phyloP scores from a whole-genome alignment of 139 green algal genomes.

The Tetradesmus lagerheimii region DNA sequence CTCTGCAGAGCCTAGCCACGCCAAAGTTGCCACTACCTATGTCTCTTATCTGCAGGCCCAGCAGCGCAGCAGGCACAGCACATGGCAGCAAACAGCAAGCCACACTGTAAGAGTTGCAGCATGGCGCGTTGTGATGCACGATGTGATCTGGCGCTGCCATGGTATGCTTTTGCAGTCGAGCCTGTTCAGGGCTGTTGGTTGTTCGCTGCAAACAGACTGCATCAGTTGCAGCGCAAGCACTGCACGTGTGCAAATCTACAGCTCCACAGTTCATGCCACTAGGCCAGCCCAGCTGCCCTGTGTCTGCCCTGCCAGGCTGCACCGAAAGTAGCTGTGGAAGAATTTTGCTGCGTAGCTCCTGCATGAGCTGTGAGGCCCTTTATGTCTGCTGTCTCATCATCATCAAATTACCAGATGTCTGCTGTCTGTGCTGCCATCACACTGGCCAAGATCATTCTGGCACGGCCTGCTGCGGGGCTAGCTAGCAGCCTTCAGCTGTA shows the following conservation, averaged over 20 bases:
- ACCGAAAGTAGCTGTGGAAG: too few relatives aligned
- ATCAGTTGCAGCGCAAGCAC: too few relatives aligned
- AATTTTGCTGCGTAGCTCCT: too few relatives aligned
- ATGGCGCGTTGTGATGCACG: not conserved
- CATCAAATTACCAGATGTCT: not conserved
- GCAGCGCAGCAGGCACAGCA: not conserved
- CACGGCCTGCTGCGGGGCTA: not conserved
- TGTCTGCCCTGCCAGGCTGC: too few relatives aligned
- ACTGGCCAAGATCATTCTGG: not conserved
- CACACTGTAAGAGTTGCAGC: not conserved
- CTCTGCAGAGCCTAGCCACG: conserved; percentile 80
- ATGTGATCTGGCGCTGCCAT: not conserved
- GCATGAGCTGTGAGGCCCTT: not conserved
- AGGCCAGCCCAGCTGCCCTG: too few relatives aligned
- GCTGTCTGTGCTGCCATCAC: not conserved
- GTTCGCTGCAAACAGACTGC: not conserved
- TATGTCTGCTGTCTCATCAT: not conserved
- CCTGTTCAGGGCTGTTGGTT: not conserved
- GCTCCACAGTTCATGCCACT: not conserved
- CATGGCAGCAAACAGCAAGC: not conserved
- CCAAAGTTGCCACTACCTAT: conserved; percentile 97
- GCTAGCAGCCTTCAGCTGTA: not conserved
- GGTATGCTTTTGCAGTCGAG: not conserved
- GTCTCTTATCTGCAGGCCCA: conserved; percentile 58
- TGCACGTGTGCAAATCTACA: not conserved